These are phyloP conservation scores for Globisporangium okanoganense DNA, from an alignment of 352 stramenopile species.

Conservation along the genomic window DNA sequence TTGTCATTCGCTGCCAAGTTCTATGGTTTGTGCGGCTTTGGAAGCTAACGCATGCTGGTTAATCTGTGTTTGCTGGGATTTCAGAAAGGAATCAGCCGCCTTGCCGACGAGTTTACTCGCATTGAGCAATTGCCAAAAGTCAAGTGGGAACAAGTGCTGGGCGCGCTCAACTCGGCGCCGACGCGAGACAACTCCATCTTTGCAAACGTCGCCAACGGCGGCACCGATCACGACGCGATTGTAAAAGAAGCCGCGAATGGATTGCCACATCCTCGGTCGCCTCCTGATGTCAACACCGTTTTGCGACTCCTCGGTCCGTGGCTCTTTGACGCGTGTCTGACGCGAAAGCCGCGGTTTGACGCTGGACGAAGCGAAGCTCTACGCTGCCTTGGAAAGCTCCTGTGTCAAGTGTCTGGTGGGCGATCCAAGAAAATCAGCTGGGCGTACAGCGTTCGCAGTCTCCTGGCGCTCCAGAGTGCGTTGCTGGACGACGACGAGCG, in stretches of 20 bases:
- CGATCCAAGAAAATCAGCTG: constrained; percentile 80
- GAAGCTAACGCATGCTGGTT: not conserved
- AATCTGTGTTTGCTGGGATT: not conserved
- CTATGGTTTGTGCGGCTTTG: not conserved
- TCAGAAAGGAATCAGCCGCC: constrained; percentile 75
- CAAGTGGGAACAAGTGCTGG: constrained; percentile 71
- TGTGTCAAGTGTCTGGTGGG: constrained; percentile 64
- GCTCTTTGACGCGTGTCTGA: constrained; percentile 84
- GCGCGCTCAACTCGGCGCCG: constrained; percentile 50
- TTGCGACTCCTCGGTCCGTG: constrained; percentile 74
- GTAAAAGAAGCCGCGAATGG: constrained; percentile 21
- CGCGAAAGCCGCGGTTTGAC: constrained; percentile 62
- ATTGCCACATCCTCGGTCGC: constrained; percentile 38
- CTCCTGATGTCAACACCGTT: constrained; percentile 85
- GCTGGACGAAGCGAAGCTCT: constrained; percentile 71
- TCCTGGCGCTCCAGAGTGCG: constrained; percentile 79
- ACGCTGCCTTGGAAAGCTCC: constrained; percentile 67
- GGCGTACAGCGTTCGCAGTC: constrained; percentile 76
- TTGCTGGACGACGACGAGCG: constrained; percentile 79
- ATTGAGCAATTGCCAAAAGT: constrained; percentile 65
- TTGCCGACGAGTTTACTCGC: constrained; percentile 71
- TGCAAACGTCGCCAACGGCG: constrained; percentile 36
- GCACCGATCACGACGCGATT: constrained; percentile 18
- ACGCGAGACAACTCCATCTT: constrained; percentile 44
- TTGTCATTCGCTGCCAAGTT: not conserved